phyloP scores from a whole-genome alignment of 2,329 filamentous ascomycete species.

The Lachnellula willkommii region DNA sequence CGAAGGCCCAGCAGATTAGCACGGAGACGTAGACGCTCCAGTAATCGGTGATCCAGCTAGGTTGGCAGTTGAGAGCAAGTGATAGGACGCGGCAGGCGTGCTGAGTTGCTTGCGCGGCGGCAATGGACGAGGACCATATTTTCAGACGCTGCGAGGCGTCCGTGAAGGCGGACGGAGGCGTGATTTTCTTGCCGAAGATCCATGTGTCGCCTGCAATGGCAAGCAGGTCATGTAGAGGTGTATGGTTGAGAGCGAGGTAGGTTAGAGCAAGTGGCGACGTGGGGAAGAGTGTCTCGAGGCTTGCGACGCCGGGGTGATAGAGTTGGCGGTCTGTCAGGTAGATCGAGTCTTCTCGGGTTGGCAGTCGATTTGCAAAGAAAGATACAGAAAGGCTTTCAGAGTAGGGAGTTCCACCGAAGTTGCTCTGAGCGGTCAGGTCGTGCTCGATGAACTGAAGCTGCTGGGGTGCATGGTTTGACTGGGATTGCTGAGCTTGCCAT shows the following conservation, averaged over 20 bases:
- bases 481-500: constrained; percentile 37
- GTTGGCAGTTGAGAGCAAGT: constrained; percentile 35
- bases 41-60: constrained; percentile 40
- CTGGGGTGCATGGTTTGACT: constrained; percentile 5
- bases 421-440: constrained; percentile 8
- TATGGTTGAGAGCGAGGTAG: constrained; percentile 53
- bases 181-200: constrained; percentile 51
- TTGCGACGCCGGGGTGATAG: constrained; percentile 9
- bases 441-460: constrained; percentile 16
- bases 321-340: constrained; percentile 27
- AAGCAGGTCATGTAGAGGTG: constrained; percentile 52
- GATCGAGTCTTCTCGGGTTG: constrained; percentile 24
- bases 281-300: constrained; percentile 37
- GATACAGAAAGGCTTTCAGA: constrained; percentile 25
- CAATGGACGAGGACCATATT: constrained; percentile 41
- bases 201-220: constrained; percentile 55
- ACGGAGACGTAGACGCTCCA: constrained; percentile 53
- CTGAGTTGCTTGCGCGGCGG: constrained; percentile 41
- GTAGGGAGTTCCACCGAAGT: constrained; percentile 13
- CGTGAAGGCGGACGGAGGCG: constrained; percentile 39
- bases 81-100: constrained; percentile 50
- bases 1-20: constrained; percentile 56
- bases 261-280: constrained; percentile 44
- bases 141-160: constrained; percentile 44
- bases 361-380: constrained; percentile 22